Conservation (phyloP, 2,329 filamentous ascomycete species). For the Leptoxyphium fumago region DNA sequence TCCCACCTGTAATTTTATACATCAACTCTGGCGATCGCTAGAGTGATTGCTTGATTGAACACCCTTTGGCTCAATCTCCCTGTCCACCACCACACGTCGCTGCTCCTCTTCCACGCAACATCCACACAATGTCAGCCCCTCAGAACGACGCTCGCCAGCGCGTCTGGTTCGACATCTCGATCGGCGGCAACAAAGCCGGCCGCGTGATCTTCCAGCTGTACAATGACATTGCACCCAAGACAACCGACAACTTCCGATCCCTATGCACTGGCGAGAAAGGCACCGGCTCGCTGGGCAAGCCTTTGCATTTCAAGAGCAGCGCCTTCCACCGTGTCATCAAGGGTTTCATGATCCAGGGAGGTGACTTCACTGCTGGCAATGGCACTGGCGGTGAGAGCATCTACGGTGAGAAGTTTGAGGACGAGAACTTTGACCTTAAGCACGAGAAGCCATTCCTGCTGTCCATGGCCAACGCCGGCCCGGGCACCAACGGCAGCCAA, state of each 20-base stretch:
- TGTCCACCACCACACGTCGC: not conserved
- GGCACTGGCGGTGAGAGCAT: conserved; percentile 95
- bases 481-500: conserved; percentile 88
- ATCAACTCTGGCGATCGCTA: no score
- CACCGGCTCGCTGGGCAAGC: conserved; percentile 62
- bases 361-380: conserved; percentile 90
- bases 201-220: conserved; percentile 75
- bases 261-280: conserved; percentile 95
- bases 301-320: conserved; percentile 83
- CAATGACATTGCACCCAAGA: conserved; percentile 67
- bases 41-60: no score
- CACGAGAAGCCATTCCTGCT: conserved; percentile 88
- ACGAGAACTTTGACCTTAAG: conserved; percentile 87
- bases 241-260: conserved; percentile 87
- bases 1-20: no score
- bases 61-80: no score
- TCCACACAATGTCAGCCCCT: not conserved
- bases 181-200: conserved; percentile 59
- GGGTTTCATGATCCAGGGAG: conserved; percentile 96
- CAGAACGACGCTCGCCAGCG: conserved; percentile 42
- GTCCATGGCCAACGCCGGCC: conserved; percentile 95
- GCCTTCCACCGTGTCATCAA: conserved; percentile 95
- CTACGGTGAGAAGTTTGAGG: conserved; percentile 92
- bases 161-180: conserved; percentile 86
- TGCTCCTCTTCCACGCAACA: not conserved